A percentile compares a stretch with the other conserved stretches of the same genome.
Evolutionary conservation across 129 eudicot species (phyloP).

Genomic region (Artemisia argyi): DNA sequence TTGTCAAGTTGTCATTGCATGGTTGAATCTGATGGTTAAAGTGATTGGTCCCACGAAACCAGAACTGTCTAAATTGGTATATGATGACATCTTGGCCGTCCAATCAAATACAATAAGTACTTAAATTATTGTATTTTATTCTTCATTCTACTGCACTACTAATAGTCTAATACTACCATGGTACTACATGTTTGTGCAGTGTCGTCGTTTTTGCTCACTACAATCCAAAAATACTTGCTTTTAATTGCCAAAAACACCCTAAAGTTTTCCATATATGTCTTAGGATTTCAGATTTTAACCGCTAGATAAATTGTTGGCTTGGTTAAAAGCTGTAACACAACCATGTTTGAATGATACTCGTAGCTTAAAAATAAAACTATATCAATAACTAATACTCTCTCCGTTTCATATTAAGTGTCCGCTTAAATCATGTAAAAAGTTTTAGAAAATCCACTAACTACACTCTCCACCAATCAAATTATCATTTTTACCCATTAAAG

Average conservation of each 20-base stretch:
- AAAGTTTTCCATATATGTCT: neutral
- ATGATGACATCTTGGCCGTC: constrained; percentile 33
- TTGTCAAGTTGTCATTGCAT: neutral
- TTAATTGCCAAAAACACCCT: neutral
- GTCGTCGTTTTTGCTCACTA: neutral
- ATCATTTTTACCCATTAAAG: too few relatives aligned
- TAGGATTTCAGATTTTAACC: neutral
- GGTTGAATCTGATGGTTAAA: constrained; percentile 26
- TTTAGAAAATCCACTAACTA: too few relatives aligned
- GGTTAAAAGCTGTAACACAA: neutral
- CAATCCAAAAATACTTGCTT: constrained; percentile 3
- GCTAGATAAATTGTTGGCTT: neutral
- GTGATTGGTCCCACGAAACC: constrained; percentile 13
- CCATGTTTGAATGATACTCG: too few relatives aligned
- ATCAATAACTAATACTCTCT: too few relatives aligned
- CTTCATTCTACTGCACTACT: constrained; percentile 12
- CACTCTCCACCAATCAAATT: too few relatives aligned
- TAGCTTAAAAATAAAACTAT: too few relatives aligned
- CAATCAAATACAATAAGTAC: constrained; percentile 23
- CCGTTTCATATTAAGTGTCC: too few relatives aligned
- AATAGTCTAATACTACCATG: neutral
- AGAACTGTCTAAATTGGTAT: neutral
- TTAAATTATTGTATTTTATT: constrained; percentile 8
- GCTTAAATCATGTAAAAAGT: too few relatives aligned
- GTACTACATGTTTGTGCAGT: constrained; percentile 27